phyloP scores from a whole-genome alignment of 176 grass and related monocot genomes.

The Bromus sterilis region DNA sequence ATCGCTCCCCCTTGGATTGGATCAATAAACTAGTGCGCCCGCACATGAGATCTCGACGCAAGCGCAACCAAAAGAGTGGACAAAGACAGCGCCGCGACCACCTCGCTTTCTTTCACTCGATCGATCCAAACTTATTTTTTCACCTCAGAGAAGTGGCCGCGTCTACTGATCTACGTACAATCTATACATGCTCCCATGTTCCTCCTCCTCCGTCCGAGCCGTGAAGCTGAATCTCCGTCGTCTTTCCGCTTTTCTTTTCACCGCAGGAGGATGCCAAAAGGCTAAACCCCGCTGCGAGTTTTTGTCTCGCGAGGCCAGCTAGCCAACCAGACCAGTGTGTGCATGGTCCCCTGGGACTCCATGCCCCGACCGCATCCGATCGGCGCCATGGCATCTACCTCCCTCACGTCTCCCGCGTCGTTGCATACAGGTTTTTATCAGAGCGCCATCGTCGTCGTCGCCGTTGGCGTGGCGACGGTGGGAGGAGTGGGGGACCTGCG shows the following conservation, averaged over 20 bases:
- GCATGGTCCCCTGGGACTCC: neutral
- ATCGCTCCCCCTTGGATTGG: neutral
- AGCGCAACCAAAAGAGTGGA: neutral
- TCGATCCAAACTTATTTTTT: neutral
- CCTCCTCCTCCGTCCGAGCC: neutral
- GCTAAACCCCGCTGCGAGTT: neutral
- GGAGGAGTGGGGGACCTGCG: neutral
- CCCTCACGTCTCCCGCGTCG: neutral
- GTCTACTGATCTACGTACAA: too few relatives aligned
- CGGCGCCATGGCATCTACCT: too few relatives aligned
- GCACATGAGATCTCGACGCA: neutral
- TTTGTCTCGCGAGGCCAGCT: constrained; percentile 28
- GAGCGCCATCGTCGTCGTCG: neutral
- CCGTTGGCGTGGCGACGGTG: neutral
- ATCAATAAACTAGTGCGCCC: neutral
- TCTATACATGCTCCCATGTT: constrained; percentile 1
- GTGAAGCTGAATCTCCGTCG: neutral
- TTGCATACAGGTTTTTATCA: neutral
- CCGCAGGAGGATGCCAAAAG: neutral
- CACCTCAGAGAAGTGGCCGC: neutral
- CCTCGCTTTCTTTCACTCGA: constrained; percentile 10
- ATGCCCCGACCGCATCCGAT: constrained; percentile 26
- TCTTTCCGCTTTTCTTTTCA: neutral
- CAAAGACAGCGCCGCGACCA: constrained; percentile 15
- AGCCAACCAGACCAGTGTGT: neutral